These are phyloP conservation scores for Amanita muscaria DNA, from an alignment of 768 basidiomycete genomes.

Conservation along the genomic window DNA sequence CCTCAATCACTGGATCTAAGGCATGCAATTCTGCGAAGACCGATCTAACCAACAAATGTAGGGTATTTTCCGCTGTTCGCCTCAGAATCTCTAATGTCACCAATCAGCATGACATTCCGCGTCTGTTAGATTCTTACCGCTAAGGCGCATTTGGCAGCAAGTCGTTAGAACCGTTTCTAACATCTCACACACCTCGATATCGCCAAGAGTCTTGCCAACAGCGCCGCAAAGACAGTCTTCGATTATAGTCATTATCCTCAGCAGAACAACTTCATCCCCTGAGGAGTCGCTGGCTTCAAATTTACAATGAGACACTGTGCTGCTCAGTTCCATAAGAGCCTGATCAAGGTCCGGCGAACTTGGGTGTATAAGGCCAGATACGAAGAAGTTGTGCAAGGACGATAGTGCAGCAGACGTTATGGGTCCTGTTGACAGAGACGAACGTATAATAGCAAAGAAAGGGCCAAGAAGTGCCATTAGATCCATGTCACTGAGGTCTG, in stretches of 20 bases:
- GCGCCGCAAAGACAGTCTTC: slow-evolving; percentile 68
- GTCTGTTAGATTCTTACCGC: slow-evolving; percentile 47
- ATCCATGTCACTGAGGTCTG: slow-evolving; percentile 54
- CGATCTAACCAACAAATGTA: slow-evolving; percentile 78
- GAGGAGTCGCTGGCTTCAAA: slow-evolving; percentile 97
- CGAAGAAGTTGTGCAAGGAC: slow-evolving; percentile 82
- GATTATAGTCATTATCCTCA: slow-evolving; percentile 87
- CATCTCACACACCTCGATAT: slow-evolving; percentile 97
- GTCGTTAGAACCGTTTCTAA: slow-evolving; percentile 95
- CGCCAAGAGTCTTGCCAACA: slow-evolving; percentile 69
- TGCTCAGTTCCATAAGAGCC: slow-evolving; percentile 77
- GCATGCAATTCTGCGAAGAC: slow-evolving; percentile 69
- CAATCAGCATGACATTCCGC: background rate
- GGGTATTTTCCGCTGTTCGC: slow-evolving; percentile 79
- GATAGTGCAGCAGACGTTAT: slow-evolving; percentile 93
- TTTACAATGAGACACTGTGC: slow-evolving; percentile 89
- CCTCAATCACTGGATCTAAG: slow-evolving; percentile 59
- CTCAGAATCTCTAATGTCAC: slow-evolving; percentile 64
- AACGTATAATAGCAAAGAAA: slow-evolving; percentile 89
- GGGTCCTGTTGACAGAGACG: slow-evolving; percentile 90
- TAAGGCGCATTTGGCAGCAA: slow-evolving; percentile 94
- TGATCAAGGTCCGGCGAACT: slow-evolving; percentile 46
- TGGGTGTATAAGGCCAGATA: slow-evolving; percentile 61
- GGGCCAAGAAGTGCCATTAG: slow-evolving; percentile 66
- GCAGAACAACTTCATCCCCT: slow-evolving; percentile 93